These are phyloP conservation scores for Lophiostoma macrostomum DNA, from an alignment of 495 filamentous ascomycete species.

Conservation along the genomic window DNA sequence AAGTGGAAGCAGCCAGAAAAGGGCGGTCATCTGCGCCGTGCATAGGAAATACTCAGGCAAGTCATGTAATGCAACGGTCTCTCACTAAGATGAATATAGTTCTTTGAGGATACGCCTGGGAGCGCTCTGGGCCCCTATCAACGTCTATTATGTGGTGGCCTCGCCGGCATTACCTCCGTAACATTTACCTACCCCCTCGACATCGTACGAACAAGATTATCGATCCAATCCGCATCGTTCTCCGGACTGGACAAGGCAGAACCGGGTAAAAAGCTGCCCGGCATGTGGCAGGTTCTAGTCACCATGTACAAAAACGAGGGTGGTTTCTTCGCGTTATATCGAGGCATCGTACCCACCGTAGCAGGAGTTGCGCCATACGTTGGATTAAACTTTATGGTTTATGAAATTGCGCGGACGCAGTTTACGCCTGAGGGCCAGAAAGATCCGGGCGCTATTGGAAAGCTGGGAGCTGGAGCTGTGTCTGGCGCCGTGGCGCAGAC, in stretches of 20 bases:
- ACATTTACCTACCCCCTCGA: slow-evolving; percentile 80
- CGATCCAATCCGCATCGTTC: slow-evolving; percentile 95
- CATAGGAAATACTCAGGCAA: too few species aligned
- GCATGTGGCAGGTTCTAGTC: slow-evolving; percentile 84
- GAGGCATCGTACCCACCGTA: slow-evolving; percentile 89
- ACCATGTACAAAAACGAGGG: slow-evolving; percentile 90
- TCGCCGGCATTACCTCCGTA: slow-evolving; percentile 92
- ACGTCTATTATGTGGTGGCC: slow-evolving; percentile 78
- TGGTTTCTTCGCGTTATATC: slow-evolving; percentile 76
- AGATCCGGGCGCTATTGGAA: slow-evolving; percentile 75
- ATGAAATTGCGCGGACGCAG: slow-evolving; percentile 80
- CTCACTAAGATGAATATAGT: slow-evolving; percentile 44
- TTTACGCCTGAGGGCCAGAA: slow-evolving; percentile 85
- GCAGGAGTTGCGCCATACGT: slow-evolving; percentile 95
- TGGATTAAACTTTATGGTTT: slow-evolving; percentile 97
- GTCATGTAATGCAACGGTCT: background rate
- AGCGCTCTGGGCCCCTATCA: slow-evolving; percentile 63
- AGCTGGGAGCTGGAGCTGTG: slow-evolving; percentile 82
- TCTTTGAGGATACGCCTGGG: slow-evolving; percentile 70
- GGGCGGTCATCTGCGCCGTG: too few species aligned
- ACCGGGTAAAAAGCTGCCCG: slow-evolving; percentile 67
- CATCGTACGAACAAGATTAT: slow-evolving; percentile 91
- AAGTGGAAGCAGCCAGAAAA: too few species aligned
- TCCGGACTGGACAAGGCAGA: slow-evolving; percentile 54
- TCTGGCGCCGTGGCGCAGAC: slow-evolving; percentile 96